Evolutionary conservation across 169 alveolate genomes (phyloP).

Genomic region (Plasmodium sp.): DNA sequence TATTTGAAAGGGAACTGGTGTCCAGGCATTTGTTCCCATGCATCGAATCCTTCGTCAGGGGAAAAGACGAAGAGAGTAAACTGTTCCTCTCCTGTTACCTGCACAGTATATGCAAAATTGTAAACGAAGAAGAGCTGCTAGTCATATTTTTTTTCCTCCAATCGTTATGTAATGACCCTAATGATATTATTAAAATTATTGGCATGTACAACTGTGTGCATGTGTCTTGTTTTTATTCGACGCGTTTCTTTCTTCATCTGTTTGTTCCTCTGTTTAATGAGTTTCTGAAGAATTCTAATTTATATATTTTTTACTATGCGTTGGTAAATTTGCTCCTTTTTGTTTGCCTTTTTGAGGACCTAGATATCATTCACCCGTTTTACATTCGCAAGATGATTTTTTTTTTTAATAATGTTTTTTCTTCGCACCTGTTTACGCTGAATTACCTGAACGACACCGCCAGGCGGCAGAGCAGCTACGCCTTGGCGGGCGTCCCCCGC

Average conservation of each 20-base stretch:
- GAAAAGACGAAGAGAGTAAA: constrained; percentile 3
- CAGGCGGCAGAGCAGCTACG: constrained; percentile 32
- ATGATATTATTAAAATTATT: constrained; percentile 53
- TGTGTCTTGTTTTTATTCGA: constrained; percentile 34
- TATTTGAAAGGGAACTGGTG: constrained; percentile 37
- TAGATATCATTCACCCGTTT: constrained; percentile 60
- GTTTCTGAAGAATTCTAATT: constrained; percentile 35
- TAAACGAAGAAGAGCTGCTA: constrained; percentile 19
- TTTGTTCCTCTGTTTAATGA: constrained; percentile 47
- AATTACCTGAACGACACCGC: constrained; percentile 55
- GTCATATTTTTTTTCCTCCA: background rate
- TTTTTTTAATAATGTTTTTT: constrained; percentile 59
- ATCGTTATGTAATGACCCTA: constrained; percentile 34
- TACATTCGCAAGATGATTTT: constrained; percentile 64
- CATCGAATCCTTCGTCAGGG: constrained; percentile 1
- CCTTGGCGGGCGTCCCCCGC: background rate
- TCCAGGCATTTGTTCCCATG: constrained; percentile 22
- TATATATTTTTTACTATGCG: constrained; percentile 49
- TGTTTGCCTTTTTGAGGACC: constrained; percentile 48
- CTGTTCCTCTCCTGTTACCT: constrained; percentile 34
- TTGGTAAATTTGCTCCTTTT: constrained; percentile 32
- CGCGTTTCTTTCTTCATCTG: constrained; percentile 9
- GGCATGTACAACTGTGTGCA: constrained; percentile 63
- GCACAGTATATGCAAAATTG: constrained; percentile 42
- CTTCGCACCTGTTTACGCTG: constrained; percentile 58